Evolutionary conservation across 2,329 filamentous ascomycete genomes (phyloP).

Genomic region (Clonostachys chloroleuca): DNA sequence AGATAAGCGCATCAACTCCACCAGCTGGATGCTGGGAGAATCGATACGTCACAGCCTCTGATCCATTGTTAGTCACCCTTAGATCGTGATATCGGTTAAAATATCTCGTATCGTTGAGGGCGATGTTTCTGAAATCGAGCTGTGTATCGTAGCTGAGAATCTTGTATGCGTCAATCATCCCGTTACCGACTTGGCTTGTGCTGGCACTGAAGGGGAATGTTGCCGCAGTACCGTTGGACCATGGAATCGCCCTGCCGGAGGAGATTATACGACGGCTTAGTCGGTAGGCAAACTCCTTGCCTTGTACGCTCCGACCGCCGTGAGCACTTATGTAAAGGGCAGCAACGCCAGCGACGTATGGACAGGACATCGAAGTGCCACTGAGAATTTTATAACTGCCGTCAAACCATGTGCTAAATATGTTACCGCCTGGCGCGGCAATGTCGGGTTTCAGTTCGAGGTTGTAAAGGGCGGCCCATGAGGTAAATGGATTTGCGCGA

Average conservation of each 20-base stretch:
- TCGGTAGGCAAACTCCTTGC: slow-evolving; percentile 17
- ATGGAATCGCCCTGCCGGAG: slow-evolving; percentile 17
- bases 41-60: slow-evolving; percentile 23
- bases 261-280: slow-evolving; percentile 22
- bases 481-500: slow-evolving; percentile 1
- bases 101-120: slow-evolving; percentile 36
- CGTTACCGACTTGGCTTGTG: slow-evolving; percentile 30
- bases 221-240: slow-evolving; percentile 13
- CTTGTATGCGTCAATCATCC: slow-evolving; percentile 33
- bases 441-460: slow-evolving; percentile 6
- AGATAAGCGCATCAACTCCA: slow-evolving; percentile 33
- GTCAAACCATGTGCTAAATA: slow-evolving; percentile 1
- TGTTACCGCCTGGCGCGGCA: slow-evolving; percentile 5
- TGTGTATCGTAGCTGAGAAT: slow-evolving; percentile 27
- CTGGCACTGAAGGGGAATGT: slow-evolving; percentile 19
- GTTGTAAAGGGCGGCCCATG: slow-evolving; percentile 3
- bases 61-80: slow-evolving; percentile 27
- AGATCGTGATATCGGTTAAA: slow-evolving; percentile 18
- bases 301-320: slow-evolving; percentile 22
- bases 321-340: slow-evolving; percentile 26
- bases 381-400: slow-evolving; percentile 27
- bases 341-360: slow-evolving; percentile 36
- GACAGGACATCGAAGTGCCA: slow-evolving; percentile 44
- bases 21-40: slow-evolving; percentile 18
- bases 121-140: slow-evolving; percentile 30